Evolutionary conservation across 768 basidiomycete species (phyloP).

Genomic region (Hortiboletus campestris): DNA sequence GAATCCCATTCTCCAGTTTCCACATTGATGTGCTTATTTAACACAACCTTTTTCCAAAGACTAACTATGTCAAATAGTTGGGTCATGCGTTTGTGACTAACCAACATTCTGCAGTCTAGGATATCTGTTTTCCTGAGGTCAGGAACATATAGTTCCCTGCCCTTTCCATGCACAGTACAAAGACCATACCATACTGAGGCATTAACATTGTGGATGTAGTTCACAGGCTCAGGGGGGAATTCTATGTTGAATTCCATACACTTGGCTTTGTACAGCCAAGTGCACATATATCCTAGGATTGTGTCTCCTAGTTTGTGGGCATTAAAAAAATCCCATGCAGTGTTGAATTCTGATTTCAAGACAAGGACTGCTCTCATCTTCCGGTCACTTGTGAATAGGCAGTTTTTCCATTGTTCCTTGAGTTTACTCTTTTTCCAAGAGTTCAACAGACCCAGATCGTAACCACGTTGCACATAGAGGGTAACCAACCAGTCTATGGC

Average conservation of each 20-base stretch:
- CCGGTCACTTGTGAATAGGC: background rate
- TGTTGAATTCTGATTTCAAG: background rate
- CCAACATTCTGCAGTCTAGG: too few species aligned
- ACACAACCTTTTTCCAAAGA: background rate
- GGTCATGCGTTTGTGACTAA: background rate
- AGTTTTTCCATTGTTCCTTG: background rate
- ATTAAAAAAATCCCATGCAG: background rate
- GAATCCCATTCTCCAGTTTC: background rate
- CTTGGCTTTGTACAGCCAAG: background rate
- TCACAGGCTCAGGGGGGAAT: too few species aligned
- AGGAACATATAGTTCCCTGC: too few species aligned
- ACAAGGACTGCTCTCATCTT: background rate
- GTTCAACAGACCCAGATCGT: background rate
- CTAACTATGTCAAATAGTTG: background rate
- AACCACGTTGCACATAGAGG: background rate
- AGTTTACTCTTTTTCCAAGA: background rate
- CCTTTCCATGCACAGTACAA: too few species aligned
- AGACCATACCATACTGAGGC: too few species aligned
- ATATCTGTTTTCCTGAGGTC: too few species aligned
- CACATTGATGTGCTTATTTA: background rate
- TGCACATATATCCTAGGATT: background rate
- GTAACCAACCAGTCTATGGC: too few species aligned
- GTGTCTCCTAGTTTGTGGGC: background rate
- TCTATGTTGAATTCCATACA: background rate
- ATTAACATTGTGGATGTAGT: too few species aligned